These are phyloP conservation scores for Cucurbitaria berberidis DNA, from an alignment of 2,329 filamentous ascomycete species.

Conservation along the genomic window DNA sequence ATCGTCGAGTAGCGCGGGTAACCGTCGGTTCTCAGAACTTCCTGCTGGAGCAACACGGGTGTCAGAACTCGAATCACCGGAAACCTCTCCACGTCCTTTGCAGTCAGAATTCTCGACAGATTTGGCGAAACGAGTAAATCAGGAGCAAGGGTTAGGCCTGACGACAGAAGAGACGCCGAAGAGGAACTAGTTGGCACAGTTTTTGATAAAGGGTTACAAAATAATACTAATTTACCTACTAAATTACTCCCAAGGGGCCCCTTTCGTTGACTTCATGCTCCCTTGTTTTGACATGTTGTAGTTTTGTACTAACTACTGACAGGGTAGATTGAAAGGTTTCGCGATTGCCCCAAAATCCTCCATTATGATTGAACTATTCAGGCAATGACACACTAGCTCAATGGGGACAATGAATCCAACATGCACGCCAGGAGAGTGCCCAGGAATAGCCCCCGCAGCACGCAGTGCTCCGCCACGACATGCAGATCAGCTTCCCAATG, in stretches of 20 bases:
- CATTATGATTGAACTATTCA: not conserved
- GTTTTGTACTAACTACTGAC: not conserved
- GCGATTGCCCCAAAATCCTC: not conserved
- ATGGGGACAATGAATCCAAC: not conserved
- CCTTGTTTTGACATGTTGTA: not conserved
- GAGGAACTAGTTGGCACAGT: not conserved
- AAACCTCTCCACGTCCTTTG: constrained; percentile 21
- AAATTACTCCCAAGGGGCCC: not conserved
- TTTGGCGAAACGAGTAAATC: constrained; percentile 11
- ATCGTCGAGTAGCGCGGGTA: constrained; percentile 5
- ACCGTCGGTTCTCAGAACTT: constrained; percentile 27
- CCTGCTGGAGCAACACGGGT: constrained; percentile 15
- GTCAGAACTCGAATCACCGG: constrained; percentile 28
- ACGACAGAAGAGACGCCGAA: constrained; percentile 7
- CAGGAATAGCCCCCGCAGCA: constrained; percentile 4
- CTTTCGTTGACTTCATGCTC: not conserved
- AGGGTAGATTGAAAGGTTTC: not conserved
- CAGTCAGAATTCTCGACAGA: constrained; percentile 21
- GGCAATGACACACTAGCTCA: not conserved
- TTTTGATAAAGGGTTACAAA: not conserved
- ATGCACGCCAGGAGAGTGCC: not conserved
- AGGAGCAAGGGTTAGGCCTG: constrained; percentile 15
- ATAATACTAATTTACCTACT: not conserved
- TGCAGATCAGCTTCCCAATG: not conserved
- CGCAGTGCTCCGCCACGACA: constrained; percentile 3